Base-by-base conservation (phyloP, 192 early-diverging fungal genomes). In the Coemansia sp. region DNA sequence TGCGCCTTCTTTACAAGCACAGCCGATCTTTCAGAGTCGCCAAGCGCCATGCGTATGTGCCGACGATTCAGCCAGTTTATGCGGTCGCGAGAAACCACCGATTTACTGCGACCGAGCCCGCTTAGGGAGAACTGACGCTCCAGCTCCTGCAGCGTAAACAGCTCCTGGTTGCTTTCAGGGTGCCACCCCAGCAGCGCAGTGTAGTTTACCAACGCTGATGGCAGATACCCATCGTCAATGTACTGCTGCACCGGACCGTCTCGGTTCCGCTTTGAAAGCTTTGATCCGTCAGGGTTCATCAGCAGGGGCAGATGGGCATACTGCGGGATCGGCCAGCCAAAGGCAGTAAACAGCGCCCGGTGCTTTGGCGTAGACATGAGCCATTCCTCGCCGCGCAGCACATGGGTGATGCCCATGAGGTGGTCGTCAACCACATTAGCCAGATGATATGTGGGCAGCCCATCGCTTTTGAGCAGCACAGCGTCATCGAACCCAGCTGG, bases 321-420 rank as follows among this genome's bases (percentile, higher is more conserved):
- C 47, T 80, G 50, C 10, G 94, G 94, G 14, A 80, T 51, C 6
- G 66, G 63, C 92, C 91, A 94, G 2, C 84, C 87, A 65, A 97
- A 83, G 15, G 90, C 87, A 16, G 73, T 58, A 69, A 94, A 94
- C 15, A 97, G 80, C 5, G 91, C 62, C 2, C 91, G 56, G 75
- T 97, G 94, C 60, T 94, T 95, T 32, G 94, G 93, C 9, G 92
- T 94, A 8, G 92, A 94, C 17, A 91, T 80, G 26, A 97, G 80
- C 94, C 94, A 97, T 72, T 97, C 94, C 71, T 95, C 92, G 37
- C 94, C 94, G 37, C 94, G 83, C 34, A 97, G 64, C 14, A 97
- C 93, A 64, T 95, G 93, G 2, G 93, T 92, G 41, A 97, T 90
- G 10, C 79, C 79, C 94, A 97, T 97, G 8, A 84, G 42, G 47